These are phyloP conservation scores for Dipodascus albidus DNA, from an alignment of 805 yeast species.

Conservation along the genomic window DNA sequence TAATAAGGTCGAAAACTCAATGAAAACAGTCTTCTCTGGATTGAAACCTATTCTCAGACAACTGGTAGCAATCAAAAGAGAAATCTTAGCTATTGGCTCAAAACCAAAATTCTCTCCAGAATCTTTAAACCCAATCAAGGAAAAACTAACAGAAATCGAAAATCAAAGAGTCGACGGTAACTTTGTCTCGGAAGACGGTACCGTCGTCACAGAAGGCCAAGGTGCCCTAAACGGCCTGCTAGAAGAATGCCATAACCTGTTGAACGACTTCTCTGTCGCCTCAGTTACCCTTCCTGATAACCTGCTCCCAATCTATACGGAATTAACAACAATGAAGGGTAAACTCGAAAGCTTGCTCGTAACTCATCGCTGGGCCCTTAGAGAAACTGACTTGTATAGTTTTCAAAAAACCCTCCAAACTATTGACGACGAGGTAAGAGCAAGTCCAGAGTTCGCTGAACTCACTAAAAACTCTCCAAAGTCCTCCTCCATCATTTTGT, in stretches of 20 bases:
- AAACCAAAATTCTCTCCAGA: slow-evolving; percentile 24
- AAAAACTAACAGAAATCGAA: slow-evolving; percentile 34
- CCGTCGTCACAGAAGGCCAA: slow-evolving; percentile 21
- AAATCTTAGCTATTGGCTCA: slow-evolving; percentile 42
- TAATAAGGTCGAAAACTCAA: slow-evolving; percentile 41
- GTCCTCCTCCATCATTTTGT: slow-evolving; percentile 41
- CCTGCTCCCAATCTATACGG: slow-evolving; percentile 49
- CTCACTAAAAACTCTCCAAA: slow-evolving; percentile 8
- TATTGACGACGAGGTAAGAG: slow-evolving; percentile 56
- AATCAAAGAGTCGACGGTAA: slow-evolving; percentile 44
- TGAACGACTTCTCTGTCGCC: slow-evolving; percentile 52
- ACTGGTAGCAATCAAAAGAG: slow-evolving; percentile 53
- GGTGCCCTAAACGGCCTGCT: slow-evolving; percentile 31
- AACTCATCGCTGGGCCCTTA: slow-evolving; percentile 93
- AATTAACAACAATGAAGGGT: slow-evolving; percentile 52
- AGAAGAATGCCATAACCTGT: slow-evolving; percentile 71
- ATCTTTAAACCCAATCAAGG: slow-evolving; percentile 27
- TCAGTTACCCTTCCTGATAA: slow-evolving; percentile 33
- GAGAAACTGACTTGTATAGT: slow-evolving; percentile 86
- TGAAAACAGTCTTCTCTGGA: slow-evolving; percentile 41
- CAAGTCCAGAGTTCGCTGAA: slow-evolving; percentile 42
- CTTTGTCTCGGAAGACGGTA: slow-evolving; percentile 25
- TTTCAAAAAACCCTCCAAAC: slow-evolving; percentile 65
- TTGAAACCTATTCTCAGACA: slow-evolving; percentile 42
- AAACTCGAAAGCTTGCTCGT: slow-evolving; percentile 73